Evolutionary conservation across 2,329 filamentous ascomycete genomes (phyloP).

Genomic region (Helicocarpus griseus): DNA sequence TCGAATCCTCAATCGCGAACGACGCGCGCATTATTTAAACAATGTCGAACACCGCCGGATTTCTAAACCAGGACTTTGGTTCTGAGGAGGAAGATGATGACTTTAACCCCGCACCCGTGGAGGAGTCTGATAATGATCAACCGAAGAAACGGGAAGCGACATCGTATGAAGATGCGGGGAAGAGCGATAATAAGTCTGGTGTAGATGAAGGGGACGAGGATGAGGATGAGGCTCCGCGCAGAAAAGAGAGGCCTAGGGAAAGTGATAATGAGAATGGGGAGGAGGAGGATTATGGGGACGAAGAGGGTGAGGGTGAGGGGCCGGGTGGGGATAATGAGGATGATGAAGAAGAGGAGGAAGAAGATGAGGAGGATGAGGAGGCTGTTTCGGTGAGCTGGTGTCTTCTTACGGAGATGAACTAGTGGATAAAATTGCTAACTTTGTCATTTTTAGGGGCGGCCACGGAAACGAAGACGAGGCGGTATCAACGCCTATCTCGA

Average conservation of each 20-base stretch:
- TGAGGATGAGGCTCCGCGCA: conserved; percentile 28
- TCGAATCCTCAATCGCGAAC: neutral
- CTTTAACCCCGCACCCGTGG: conserved; percentile 74
- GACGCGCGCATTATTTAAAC: conserved; percentile 5
- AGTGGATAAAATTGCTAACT: conserved; percentile 13
- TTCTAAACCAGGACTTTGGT: conserved; percentile 43
- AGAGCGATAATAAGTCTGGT: conserved; percentile 14
- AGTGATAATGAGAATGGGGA: conserved; percentile 34
- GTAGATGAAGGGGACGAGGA: conserved; percentile 33
- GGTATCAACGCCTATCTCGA: conserved; percentile 83
- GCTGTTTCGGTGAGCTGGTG: conserved; percentile 41
- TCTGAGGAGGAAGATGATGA: conserved; percentile 66
- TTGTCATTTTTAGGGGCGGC: conserved; percentile 46
- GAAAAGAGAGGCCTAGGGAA: conserved; percentile 36
- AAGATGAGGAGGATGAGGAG: conserved; percentile 47
- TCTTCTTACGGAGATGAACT: conserved; percentile 11
- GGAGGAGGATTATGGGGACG: conserved; percentile 16
- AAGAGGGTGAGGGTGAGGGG: conserved; percentile 30
- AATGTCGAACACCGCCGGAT: conserved; percentile 25
- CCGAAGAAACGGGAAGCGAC: neutral
- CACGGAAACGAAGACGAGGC: conserved; percentile 68
- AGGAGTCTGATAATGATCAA: conserved; percentile 60
- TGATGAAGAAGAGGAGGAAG: conserved; percentile 53
- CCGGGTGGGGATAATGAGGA: conserved; percentile 43
- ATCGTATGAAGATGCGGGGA: conserved; percentile 29